Conservation (phyloP, 441 rosid genomes). For the Populus tomentosa region DNA sequence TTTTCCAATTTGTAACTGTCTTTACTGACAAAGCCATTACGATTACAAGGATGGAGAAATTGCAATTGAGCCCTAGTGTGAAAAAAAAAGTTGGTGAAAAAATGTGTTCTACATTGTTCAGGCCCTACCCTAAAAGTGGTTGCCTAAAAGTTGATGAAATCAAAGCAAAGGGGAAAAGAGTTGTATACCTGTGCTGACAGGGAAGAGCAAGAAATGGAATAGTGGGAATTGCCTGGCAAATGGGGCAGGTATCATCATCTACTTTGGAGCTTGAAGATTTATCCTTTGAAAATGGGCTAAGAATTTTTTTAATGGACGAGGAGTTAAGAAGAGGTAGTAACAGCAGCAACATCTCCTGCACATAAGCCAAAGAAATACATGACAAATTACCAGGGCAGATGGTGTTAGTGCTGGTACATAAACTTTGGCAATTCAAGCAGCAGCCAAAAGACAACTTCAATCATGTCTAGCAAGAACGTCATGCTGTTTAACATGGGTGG, state of each 20-base stretch:
- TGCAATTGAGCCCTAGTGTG: background rate
- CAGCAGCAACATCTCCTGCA: constrained; percentile 89
- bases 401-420: background rate
- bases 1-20: background rate
- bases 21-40: background rate
- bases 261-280: constrained; percentile 53
- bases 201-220: constrained; percentile 87
- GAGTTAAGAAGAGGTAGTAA: constrained; percentile 98
- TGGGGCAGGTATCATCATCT: constrained; percentile 67
- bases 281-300: constrained; percentile 77
- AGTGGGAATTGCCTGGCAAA: constrained; percentile 74
- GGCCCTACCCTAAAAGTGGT: background rate
- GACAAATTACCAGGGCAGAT: background rate
- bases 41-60: background rate
- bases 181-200: constrained; percentile 76
- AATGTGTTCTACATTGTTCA: background rate
- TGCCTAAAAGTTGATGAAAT: background rate
- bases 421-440: background rate
- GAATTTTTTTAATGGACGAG: constrained; percentile 63
- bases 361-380: background rate
- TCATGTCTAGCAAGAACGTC: background rate
- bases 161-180: constrained; percentile 4
- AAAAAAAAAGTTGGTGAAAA: background rate
- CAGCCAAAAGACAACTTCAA: background rate
- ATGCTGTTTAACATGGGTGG: background rate